Base-by-base conservation (phyloP, 108 stramenopile genomes). In the Pinguiococcus pyrenoidosus region DNA sequence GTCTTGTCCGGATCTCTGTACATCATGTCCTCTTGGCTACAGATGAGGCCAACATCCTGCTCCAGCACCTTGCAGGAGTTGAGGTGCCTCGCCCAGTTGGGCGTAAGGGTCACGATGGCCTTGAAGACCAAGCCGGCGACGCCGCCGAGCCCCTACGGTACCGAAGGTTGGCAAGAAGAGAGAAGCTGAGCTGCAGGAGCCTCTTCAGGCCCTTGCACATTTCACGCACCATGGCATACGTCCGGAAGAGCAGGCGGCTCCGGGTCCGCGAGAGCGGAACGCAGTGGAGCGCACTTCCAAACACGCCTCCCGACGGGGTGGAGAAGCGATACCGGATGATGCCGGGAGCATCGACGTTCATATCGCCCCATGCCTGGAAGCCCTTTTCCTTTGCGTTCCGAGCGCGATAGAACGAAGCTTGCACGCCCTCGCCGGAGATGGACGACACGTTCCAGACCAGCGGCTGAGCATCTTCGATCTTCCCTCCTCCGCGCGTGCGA, bases 51-150 rank as follows among this genome's bases (percentile, higher is more conserved):
- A 29, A 62, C 46, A 36, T 66, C 64, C 33, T 66, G 59, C 32
- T 66, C 64, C 13, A 66, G 45, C 14, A 66, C 49, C 60, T 66
- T 66, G 53, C 59, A 66, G 10, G 29, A 29, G 56, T 62, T 62
- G 35, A 66, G 60, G 27, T 66, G 28, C 13, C 59, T 38, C 32
- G 56, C 17, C 12, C 40, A 34, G 7, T 10, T 4, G 20, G 64
- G 64, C 42, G 45, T 66, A 13, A 66, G 23, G 7, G 6, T 9
- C 21, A 62, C 26, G 1, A 62, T 42, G 10, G 30, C 10, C 38
- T 16, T 26, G 21, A 56, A 16, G 7, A 66, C 2, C 0, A 14
- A 2, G 5, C 60, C 60, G 12, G 49, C 22, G 2, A 38, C 23
- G 16, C n/a, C n/a, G n/a, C n/a, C n/a, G n/a, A n/a, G n/a, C n/a